Conservation (phyloP, 345 rosid genomes). For the Populus davidiana region DNA sequence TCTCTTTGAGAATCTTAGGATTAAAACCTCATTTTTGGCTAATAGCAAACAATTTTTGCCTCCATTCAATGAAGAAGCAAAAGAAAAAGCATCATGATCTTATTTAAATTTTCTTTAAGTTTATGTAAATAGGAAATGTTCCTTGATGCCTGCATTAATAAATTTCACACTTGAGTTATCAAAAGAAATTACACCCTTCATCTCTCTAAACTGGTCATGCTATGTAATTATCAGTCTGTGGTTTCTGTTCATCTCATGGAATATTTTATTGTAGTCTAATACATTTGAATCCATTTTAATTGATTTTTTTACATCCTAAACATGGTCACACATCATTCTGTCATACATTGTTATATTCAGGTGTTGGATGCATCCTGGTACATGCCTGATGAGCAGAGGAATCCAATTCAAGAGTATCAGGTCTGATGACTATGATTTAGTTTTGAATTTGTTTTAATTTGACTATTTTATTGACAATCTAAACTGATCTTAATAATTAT, state of each 20-base stretch:
- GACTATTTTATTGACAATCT: background rate
- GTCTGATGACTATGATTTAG: constrained; percentile 27
- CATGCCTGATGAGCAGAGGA: constrained; percentile 97
- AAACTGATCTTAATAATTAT: background rate
- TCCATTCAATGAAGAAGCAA: background rate
- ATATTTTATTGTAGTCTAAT: background rate
- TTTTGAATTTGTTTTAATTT: background rate
- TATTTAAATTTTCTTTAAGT: background rate
- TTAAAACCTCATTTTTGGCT: background rate
- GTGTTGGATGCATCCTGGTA: constrained; percentile 98
- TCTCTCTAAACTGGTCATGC: background rate
- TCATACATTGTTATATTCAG: constrained; percentile 30
- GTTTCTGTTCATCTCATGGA: background rate
- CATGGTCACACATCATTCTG: background rate
- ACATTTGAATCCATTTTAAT: background rate
- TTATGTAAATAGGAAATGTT: background rate
- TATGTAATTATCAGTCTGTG: background rate
- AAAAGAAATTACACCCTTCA: background rate
- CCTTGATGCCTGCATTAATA: background rate
- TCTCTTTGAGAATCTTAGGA: background rate
- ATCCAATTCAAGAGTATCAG: constrained; percentile 98
- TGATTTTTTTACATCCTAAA: background rate
- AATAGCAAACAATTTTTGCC: background rate
- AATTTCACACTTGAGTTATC: background rate
- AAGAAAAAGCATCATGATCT: background rate